Percentiles rank a stretch among this genome's conserved stretches.
Conservation (phyloP, 2,329 filamentous ascomycete genomes). For the Aureobasidium sp. region DNA sequence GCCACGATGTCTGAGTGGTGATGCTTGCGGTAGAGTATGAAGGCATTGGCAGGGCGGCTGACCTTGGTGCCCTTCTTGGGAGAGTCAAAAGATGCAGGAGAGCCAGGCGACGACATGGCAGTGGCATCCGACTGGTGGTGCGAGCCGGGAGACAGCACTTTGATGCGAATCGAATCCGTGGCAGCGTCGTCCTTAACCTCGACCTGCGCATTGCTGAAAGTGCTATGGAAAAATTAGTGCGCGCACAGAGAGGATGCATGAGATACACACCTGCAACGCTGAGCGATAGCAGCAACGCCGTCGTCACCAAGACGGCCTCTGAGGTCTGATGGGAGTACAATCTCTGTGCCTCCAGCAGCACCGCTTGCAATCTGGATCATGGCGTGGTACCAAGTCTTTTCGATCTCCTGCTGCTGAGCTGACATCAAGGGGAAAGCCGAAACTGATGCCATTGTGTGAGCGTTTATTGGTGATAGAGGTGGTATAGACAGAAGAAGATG, state of each 20-base stretch:
- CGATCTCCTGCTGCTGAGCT: slow-evolving; percentile 10
- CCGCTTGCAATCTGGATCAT: slow-evolving; percentile 3
- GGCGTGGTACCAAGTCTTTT: slow-evolving; percentile 7
- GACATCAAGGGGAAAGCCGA: background rate
- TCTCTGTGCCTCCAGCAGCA: background rate
- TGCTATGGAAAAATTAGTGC: background rate
- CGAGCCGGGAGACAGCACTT: slow-evolving; percentile 13
- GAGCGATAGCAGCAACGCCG: slow-evolving; percentile 9
- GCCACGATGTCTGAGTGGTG: slow-evolving; percentile 32
- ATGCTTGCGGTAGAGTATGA: slow-evolving; percentile 40
- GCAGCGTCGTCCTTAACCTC: slow-evolving; percentile 3
- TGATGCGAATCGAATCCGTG: slow-evolving; percentile 2
- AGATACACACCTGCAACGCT: slow-evolving; percentile 2
- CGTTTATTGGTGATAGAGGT: background rate
- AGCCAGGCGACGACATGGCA: background rate
- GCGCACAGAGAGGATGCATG: background rate
- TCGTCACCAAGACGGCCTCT: slow-evolving; percentile 6
- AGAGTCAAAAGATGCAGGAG: background rate
- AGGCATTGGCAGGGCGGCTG: slow-evolving; percentile 40
- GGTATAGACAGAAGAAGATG: background rate
- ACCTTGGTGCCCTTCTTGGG: slow-evolving; percentile 26
- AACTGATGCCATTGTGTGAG: background rate
- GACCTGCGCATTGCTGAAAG: slow-evolving; percentile 12
- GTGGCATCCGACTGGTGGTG: background rate
- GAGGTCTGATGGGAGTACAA: background rate